A percentile compares a stretch with the other conserved stretches of the same genome.
These are phyloP conservation scores for Boletus subparvulus DNA, from an alignment of 768 basidiomycete species.

Conservation along the genomic window DNA sequence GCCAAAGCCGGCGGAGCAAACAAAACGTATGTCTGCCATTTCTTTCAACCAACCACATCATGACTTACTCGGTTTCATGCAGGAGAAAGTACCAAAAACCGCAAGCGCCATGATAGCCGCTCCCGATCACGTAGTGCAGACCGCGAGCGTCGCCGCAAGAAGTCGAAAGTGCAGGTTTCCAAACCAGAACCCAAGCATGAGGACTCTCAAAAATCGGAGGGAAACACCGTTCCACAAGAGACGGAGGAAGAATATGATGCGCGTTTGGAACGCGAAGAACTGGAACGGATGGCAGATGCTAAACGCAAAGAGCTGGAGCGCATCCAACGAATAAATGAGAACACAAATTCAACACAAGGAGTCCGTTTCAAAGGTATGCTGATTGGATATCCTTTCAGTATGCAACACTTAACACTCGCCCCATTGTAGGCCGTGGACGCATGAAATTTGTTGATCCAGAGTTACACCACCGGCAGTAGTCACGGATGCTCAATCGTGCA, in stretches of 20 bases:
- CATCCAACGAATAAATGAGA: slow-evolving; percentile 41
- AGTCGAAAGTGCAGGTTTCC: slow-evolving; percentile 18
- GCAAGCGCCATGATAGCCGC: slow-evolving; percentile 23
- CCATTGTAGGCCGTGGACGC: slow-evolving; percentile 51
- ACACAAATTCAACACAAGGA: slow-evolving; percentile 38
- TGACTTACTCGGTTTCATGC: not conserved
- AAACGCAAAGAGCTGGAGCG: slow-evolving; percentile 50
- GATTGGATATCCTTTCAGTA: not conserved
- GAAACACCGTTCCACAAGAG: slow-evolving; percentile 37
- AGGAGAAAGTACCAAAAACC: slow-evolving; percentile 10
- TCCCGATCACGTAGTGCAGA: slow-evolving; percentile 32
- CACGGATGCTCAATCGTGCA: not conserved
- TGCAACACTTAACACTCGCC: not conserved
- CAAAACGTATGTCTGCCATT: slow-evolving; percentile 11
- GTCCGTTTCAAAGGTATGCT: slow-evolving; percentile 64
- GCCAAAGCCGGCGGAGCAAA: slow-evolving; percentile 7
- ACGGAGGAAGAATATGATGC: slow-evolving; percentile 76
- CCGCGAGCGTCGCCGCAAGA: slow-evolving; percentile 29
- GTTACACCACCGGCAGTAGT: slow-evolving; percentile 32
- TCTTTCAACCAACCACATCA: not conserved
- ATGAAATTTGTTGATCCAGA: slow-evolving; percentile 71
- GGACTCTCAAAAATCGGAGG: slow-evolving; percentile 6
- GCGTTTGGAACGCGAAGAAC: slow-evolving; percentile 65
- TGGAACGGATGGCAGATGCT: slow-evolving; percentile 50
- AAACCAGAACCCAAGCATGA: slow-evolving; percentile 4